Base-by-base conservation (phyloP, 176 grass and related monocot genomes). In the Lolium multiflorum region DNA sequence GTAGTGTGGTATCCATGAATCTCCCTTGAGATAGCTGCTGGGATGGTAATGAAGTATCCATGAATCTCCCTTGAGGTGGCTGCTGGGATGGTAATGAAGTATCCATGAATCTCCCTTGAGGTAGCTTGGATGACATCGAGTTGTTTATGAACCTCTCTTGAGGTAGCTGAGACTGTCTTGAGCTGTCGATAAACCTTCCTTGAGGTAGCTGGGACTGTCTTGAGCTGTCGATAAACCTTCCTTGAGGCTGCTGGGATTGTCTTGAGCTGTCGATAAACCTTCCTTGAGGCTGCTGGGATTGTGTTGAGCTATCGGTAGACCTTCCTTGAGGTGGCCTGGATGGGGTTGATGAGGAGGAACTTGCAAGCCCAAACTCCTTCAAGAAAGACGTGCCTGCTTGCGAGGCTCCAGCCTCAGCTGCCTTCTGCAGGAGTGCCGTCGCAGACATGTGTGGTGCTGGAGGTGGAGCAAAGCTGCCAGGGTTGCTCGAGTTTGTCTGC, bases 401-500 rank as follows among this genome's bases (percentile, higher is more conserved):
- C 0, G 90, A 81, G 11, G 86, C 82, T 38, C 90, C 90, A 77
- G 76, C 90, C 78, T 91, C 86, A 26, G 90, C 64, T 13, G 90
- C 90, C 77, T 91, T 91, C 90, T 91, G 90, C 55, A 91, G 77
- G 71, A 91, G 90, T 3, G 90, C 90, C 0, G 90, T 91, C 3
- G 90, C 90, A 0, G 90, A 91, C 71, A 91, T 91, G 77, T 91
- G 90, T 0, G 90, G 90, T 51, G 86, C 86, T 54, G 82, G 86
- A 78, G 90, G 90, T 18, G 86, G 77, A 17, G 77, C 82, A 31
- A 91, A 91, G 17, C 31, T 77, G 46, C 90, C 59, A 0, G 86
- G 44, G 47, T 82, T 69, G 44, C 89, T 88, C 84, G 90, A 6
- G 16, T 81, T 81, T 77, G 85, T 85, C 71, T 88, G 90, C 0